phyloP scores from a whole-genome alignment of 495 filamentous ascomycete genomes.

The Schizothecium vesticola region DNA sequence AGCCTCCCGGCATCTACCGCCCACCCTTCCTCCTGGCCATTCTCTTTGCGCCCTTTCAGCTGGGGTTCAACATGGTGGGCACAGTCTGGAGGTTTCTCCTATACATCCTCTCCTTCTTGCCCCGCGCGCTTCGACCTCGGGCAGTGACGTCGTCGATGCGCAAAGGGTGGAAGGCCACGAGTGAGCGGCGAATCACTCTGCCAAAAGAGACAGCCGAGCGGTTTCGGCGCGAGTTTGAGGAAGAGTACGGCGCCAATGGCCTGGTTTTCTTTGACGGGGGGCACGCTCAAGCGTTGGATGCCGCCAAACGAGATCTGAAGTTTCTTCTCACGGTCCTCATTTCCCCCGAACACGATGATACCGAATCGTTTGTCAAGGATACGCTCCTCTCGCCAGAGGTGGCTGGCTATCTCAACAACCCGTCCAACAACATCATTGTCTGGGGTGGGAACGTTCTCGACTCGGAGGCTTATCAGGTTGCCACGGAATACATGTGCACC shows the following conservation, averaged over 20 bases:
- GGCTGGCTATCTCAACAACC: constrained; percentile 62
- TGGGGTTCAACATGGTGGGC: constrained; percentile 64
- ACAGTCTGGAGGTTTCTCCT: constrained; percentile 66
- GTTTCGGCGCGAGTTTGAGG: constrained; percentile 88
- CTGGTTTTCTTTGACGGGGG: constrained; percentile 77
- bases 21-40: constrained; percentile 70
- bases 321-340: constrained; percentile 81
- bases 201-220: constrained; percentile 83
- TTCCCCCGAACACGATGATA: constrained; percentile 92
- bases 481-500: constrained; percentile 72
- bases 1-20: constrained; percentile 57
- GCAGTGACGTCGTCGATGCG: constrained; percentile 51
- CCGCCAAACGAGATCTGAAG: constrained; percentile 83
- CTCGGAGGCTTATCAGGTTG: constrained; percentile 87
- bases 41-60: constrained; percentile 74
- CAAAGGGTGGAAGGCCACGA: constrained; percentile 56
- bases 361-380: constrained; percentile 70
- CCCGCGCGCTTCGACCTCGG: constrained; percentile 51
- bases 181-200: constrained; percentile 64
- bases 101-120: constrained; percentile 61
- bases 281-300: constrained; percentile 83
- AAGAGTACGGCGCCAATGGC: constrained; percentile 70
- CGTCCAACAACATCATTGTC: constrained; percentile 68
- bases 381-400: constrained; percentile 75
- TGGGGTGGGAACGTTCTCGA: constrained; percentile 93